These are phyloP conservation scores for Camptophora hylomeconis DNA, from an alignment of 2,329 filamentous ascomycete genomes.

Conservation along the genomic window DNA sequence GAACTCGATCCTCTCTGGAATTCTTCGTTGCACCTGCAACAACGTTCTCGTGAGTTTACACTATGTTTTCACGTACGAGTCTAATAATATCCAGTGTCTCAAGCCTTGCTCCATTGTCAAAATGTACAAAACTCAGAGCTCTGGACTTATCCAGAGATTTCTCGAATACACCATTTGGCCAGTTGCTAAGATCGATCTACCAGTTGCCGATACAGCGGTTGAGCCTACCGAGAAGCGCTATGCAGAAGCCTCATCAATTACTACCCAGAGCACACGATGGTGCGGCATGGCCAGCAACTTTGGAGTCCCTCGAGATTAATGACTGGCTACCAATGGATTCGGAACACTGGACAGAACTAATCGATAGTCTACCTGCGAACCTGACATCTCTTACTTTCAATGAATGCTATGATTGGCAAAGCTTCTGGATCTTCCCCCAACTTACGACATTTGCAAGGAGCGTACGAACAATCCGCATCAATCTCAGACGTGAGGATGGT, in stretches of 20 bases:
- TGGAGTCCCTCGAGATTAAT: conserved; percentile 10
- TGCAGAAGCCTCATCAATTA: neutral
- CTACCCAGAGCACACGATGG: conserved; percentile 1
- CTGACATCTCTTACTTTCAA: conserved; percentile 7
- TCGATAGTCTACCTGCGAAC: conserved; percentile 7
- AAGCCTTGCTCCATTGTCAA: conserved; percentile 43
- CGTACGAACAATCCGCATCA: conserved; percentile 6
- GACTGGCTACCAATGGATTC: conserved; percentile 2
- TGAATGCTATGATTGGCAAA: neutral
- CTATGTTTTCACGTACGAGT: neutral
- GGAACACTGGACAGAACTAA: conserved; percentile 5
- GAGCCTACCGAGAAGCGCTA: conserved; percentile 25
- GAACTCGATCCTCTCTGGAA: conserved; percentile 39
- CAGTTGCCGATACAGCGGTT: conserved; percentile 34
- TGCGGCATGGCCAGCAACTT: conserved; percentile 2
- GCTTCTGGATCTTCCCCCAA: neutral
- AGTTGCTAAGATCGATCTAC: conserved; percentile 38
- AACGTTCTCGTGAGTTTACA: conserved; percentile 38
- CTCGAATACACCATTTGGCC: conserved; percentile 35
- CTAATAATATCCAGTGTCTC: conserved; percentile 35
- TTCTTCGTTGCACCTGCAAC: conserved; percentile 45
- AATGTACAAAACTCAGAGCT: conserved; percentile 36
- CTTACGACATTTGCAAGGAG: neutral
- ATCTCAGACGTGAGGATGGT: conserved; percentile 1
- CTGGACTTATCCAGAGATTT: conserved; percentile 42